These are phyloP conservation scores for Cyberlindnera mycetangii DNA, from an alignment of 805 yeast genomes.

Conservation along the genomic window DNA sequence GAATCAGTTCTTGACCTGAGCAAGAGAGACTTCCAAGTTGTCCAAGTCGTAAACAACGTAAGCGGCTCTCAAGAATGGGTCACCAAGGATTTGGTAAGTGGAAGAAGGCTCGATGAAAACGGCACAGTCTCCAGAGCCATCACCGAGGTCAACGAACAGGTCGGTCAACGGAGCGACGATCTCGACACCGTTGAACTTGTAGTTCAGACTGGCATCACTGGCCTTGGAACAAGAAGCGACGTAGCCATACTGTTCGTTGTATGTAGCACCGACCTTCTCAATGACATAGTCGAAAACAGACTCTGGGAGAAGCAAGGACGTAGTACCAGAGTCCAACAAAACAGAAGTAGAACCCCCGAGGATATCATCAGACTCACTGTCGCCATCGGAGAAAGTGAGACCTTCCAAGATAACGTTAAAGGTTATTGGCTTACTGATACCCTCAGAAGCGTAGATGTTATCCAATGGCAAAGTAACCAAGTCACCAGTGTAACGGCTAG, in stretches of 20 bases:
- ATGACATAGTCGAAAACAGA: slow-evolving; percentile 5
- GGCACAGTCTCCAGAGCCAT: slow-evolving; percentile 5
- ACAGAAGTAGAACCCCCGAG: slow-evolving; percentile 28
- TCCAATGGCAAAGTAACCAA: slow-evolving; percentile 41
- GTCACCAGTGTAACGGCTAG: slow-evolving; percentile 48
- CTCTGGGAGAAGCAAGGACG: slow-evolving; percentile 45
- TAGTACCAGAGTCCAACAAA: slow-evolving; percentile 57
- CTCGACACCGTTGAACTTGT: slow-evolving; percentile 4
- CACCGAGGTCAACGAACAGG: background rate
- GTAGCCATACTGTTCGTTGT: slow-evolving; percentile 24
- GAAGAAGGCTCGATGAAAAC: background rate
- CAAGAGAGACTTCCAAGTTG: slow-evolving; percentile 26
- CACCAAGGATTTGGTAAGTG: slow-evolving; percentile 53
- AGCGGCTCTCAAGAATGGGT: slow-evolving; percentile 59
- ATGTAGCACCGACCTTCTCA: slow-evolving; percentile 18
- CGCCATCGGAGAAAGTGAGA: background rate
- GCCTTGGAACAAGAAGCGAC: slow-evolving; percentile 2
- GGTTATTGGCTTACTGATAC: slow-evolving; percentile 36
- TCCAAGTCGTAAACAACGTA: slow-evolving; percentile 70
- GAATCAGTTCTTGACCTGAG: slow-evolving; percentile 3
- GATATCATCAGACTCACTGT: slow-evolving; percentile 8
- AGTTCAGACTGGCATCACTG: background rate
- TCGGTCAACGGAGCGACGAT: slow-evolving; percentile 6
- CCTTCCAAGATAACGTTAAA: slow-evolving; percentile 29
- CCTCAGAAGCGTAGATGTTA: slow-evolving; percentile 33